phyloP scores from a whole-genome alignment of 805 yeast species.

The Teunomyces kruisii region DNA sequence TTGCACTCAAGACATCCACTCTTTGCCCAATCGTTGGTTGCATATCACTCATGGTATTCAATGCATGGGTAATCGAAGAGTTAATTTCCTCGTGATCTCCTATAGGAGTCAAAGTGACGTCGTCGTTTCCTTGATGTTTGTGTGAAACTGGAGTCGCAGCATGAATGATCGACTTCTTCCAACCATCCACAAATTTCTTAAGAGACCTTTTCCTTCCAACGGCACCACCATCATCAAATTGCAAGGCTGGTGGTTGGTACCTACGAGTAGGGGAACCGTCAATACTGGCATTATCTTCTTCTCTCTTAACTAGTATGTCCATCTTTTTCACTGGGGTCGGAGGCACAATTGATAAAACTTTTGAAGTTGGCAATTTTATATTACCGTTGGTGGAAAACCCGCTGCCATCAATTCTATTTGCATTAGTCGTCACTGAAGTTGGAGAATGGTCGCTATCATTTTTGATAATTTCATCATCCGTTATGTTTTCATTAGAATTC shows the following conservation, averaged over 20 bases:
- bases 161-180: conserved; percentile 32
- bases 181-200: conserved; percentile 40
- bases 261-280: conserved; percentile 11
- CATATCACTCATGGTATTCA: conserved; percentile 9
- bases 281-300: conserved; percentile 6
- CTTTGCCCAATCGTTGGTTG: conserved; percentile 29
- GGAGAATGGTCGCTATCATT: conserved; percentile 8
- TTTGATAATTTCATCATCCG: conserved; percentile 3
- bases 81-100: conserved; percentile 2
- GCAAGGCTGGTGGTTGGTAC: conserved; percentile 1
- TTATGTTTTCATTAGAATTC: conserved; percentile 3
- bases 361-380: conserved; percentile 50
- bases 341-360: conserved; percentile 50
- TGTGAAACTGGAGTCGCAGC: conserved; percentile 2
- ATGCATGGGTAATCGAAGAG: not conserved
- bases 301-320: conserved; percentile 33
- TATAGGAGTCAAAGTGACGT: not conserved
- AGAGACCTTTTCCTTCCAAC: conserved; percentile 33
- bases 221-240: conserved; percentile 4
- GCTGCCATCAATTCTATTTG: conserved; percentile 1
- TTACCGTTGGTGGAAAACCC: conserved; percentile 54
- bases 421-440: not conserved
- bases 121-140: not conserved
- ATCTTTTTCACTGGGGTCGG: conserved; percentile 68
- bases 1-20: conserved; percentile 66